phyloP scores from a whole-genome alignment of 805 yeast genomes.

The Kregervanrija pseudodelftensis region DNA sequence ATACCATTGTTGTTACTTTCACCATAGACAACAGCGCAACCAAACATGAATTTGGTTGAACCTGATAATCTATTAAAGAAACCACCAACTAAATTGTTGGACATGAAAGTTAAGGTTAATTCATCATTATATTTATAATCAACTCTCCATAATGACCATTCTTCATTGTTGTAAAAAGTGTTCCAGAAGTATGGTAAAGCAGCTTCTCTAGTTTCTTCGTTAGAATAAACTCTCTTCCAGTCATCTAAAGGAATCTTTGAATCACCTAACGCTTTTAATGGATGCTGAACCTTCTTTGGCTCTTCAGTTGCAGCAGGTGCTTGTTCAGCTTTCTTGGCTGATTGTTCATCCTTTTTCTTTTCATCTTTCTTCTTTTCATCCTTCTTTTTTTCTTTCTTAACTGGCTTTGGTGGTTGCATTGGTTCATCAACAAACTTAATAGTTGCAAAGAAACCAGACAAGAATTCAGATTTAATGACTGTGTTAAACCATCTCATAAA shows the following conservation, averaged over 20 bases:
- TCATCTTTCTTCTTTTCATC: too few relatives aligned
- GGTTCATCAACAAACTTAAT: constrained; percentile 60
- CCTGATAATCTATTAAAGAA: constrained; percentile 92
- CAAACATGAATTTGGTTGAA: constrained; percentile 91
- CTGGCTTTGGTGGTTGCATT: constrained; percentile 53
- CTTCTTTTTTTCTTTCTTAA: constrained; percentile 62
- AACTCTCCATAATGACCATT: constrained; percentile 93
- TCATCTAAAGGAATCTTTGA: constrained; percentile 67
- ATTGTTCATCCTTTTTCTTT: constrained; percentile 35
- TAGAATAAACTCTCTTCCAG: constrained; percentile 95
- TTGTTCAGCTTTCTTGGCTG: constrained; percentile 33
- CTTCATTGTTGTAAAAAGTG: constrained; percentile 80
- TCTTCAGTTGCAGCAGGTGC: constrained; percentile 33
- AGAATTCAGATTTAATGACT: constrained; percentile 38
- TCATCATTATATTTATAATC: constrained; percentile 98
- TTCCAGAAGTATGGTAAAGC: constrained; percentile 98
- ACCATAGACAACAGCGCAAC: constrained; percentile 91
- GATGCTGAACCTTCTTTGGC: constrained; percentile 83
- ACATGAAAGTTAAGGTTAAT: constrained; percentile 94
- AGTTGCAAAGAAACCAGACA: constrained; percentile 43
- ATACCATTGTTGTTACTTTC: constrained; percentile 98
- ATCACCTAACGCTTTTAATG: constrained; percentile 78
- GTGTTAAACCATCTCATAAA: constrained; percentile 46
- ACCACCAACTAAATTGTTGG: constrained; percentile 96
- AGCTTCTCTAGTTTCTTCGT: constrained; percentile 90